A percentile compares a stretch with the other conserved stretches of the same genome.
Evolutionary conservation across 257 asterid genomes (phyloP).

Genomic region (Solanum raphanifolium): DNA sequence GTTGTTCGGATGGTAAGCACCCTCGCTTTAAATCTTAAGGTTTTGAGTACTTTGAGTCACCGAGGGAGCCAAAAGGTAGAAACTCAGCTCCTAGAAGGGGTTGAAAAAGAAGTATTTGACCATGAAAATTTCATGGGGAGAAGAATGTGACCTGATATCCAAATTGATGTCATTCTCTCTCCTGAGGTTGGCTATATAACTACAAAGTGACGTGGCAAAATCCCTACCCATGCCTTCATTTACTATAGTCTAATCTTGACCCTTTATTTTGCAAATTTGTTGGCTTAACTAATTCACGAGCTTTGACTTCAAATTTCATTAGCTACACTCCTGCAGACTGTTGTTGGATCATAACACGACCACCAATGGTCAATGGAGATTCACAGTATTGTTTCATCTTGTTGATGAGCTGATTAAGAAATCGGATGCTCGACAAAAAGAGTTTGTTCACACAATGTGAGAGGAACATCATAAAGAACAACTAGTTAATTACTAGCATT

Average conservation of each 20-base stretch:
- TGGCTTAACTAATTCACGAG: background rate
- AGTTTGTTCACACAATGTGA: background rate
- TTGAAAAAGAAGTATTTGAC: too few relatives aligned
- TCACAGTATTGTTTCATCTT: too few relatives aligned
- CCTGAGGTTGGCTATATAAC: too few relatives aligned
- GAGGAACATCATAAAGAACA: background rate
- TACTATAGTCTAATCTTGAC: background rate
- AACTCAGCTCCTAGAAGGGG: too few relatives aligned
- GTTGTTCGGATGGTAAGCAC: background rate
- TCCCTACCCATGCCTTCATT: too few relatives aligned
- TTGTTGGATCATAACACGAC: background rate
- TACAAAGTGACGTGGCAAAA: background rate
- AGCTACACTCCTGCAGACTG: background rate
- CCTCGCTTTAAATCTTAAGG: background rate
- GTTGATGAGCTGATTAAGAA: too few relatives aligned
- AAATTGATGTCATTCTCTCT: background rate
- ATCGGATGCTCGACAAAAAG: background rate
- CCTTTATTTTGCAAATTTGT: background rate
- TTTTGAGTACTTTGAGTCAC: background rate
- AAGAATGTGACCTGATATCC: background rate
- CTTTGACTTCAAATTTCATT: background rate
- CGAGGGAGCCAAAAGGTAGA: too few relatives aligned
- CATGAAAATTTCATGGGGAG: too few relatives aligned
- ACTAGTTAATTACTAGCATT: too few relatives aligned
- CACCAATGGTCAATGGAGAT: too few relatives aligned